These are phyloP conservation scores for Russula sp. DNA, from an alignment of 768 basidiomycete genomes.

Conservation along the genomic window DNA sequence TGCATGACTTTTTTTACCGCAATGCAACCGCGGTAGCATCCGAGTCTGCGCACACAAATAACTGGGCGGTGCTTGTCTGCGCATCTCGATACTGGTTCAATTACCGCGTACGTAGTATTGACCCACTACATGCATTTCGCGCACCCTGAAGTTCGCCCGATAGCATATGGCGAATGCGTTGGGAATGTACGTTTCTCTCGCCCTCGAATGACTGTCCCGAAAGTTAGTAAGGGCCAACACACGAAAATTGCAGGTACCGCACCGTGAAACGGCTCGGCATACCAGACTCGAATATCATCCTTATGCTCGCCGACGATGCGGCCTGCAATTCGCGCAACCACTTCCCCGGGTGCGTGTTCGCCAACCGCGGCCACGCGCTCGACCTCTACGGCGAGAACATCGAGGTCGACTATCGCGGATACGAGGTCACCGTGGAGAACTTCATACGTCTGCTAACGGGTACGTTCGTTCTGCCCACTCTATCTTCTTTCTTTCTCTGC, in stretches of 20 bases:
- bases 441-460: constrained; percentile 90
- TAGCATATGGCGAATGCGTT: constrained; percentile 99
- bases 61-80: constrained; percentile 97
- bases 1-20: constrained; percentile 7
- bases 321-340: constrained; percentile 91
- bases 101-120: constrained; percentile 64
- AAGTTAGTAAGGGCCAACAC: not conserved
- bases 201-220: not conserved
- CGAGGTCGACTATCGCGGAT: constrained; percentile 97
- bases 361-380: constrained; percentile 72
- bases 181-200: constrained; percentile 64
- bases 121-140: not conserved
- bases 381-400: constrained; percentile 96
- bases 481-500: not conserved
- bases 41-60: constrained; percentile 71
- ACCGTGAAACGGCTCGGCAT: constrained; percentile 97
- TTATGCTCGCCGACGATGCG: constrained; percentile 97
- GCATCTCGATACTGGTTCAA: constrained; percentile 98
- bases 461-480: constrained; percentile 32
- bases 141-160: not conserved
- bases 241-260: constrained; percentile 63
- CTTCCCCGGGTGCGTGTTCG: constrained; percentile 88
- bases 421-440: constrained; percentile 97
- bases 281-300: constrained; percentile 97
- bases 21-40: constrained; percentile 12